Base-by-base conservation (phyloP, 257 asterid species). In the Hygrophila difformis region DNA sequence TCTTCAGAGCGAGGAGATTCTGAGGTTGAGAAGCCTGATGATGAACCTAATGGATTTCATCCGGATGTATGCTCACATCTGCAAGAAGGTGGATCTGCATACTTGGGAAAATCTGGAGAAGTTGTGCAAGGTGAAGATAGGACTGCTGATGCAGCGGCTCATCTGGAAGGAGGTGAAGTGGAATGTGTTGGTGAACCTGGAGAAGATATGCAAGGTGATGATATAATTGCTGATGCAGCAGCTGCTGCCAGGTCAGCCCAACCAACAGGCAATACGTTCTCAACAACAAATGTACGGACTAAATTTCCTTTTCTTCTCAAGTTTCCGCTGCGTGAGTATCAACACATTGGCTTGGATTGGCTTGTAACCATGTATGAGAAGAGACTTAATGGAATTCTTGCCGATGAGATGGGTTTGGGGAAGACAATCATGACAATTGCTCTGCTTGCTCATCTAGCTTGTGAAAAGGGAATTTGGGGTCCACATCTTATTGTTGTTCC, bases 331-430 rank as follows among this genome's bases (percentile, higher is more conserved):
- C 97, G 99, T 33, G 99, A 91, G 75, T 91, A 91, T 75, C 99
- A 91, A 44, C 99, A 91, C 62, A 91, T 91, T 55, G 99, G 99
- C 55, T 66, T 91, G 84, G 96, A 91, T 71, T 91, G 99, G 99
- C 95, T 91, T 48, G 97, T 86, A 44, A 86, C 97, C 47, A 82
- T 91, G 96, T 91, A 91, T 53, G 99, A 91, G 84, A 80, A 91
- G 78, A 86, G 94, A 63, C 92, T 91, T 37, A 91, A 91, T 59
- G 99, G 99, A 52, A 91, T 91, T 65, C 84, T 91, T 64, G 99
- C 99, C 53, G 99, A 91, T 72, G 99, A 91, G 78, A 91, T 91
- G 99, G 97, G 99, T 20, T 64, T 91, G 80, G 99, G 99, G 53
- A 91, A 91, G 86, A 91, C 99, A 50, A 91, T 91, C 42, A 91